phyloP scores from a whole-genome alignment of 139 green algal species.

The Chlorella sp. region DNA sequence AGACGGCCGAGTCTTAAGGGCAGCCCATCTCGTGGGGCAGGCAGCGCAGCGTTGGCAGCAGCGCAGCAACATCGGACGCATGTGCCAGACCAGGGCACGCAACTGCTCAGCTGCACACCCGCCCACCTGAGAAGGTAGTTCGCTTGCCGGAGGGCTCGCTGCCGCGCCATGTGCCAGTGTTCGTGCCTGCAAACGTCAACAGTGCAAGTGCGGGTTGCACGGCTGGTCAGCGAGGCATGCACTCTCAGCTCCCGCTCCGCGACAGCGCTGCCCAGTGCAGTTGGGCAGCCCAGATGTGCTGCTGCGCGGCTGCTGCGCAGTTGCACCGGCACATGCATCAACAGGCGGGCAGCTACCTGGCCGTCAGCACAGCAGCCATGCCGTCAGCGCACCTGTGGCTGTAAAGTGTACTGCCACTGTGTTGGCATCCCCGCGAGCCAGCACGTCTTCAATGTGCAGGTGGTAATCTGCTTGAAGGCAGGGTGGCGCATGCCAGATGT shows the following conservation, averaged over 20 bases:
- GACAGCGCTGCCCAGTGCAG: too few species aligned
- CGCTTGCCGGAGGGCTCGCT: not conserved
- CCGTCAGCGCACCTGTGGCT: not conserved
- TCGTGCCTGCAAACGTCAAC: not conserved
- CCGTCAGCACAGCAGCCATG: too few species aligned
- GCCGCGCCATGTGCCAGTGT: constrained; percentile 9
- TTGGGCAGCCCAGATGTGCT: too few species aligned
- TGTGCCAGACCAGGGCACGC: not conserved
- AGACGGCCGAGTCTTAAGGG: not conserved
- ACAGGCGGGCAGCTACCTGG: too few species aligned
- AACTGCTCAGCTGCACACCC: not conserved
- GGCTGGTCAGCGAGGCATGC: not conserved
- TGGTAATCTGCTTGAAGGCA: not conserved
- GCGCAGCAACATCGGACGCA: not conserved
- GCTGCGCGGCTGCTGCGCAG: too few species aligned
- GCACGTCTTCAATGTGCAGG: constrained; percentile 10
- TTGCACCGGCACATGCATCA: not conserved
- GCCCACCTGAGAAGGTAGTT: constrained; percentile 9
- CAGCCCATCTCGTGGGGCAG: not conserved
- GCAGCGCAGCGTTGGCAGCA: not conserved
- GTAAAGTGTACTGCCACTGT: constrained; percentile 25
- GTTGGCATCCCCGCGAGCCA: not conserved
- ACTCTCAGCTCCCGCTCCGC: too few species aligned
- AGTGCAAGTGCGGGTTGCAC: not conserved
- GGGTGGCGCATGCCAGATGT: too few species aligned